Evolutionary conservation across 2,329 filamentous ascomycete species (phyloP).

Genomic region (Septoria linicola): DNA sequence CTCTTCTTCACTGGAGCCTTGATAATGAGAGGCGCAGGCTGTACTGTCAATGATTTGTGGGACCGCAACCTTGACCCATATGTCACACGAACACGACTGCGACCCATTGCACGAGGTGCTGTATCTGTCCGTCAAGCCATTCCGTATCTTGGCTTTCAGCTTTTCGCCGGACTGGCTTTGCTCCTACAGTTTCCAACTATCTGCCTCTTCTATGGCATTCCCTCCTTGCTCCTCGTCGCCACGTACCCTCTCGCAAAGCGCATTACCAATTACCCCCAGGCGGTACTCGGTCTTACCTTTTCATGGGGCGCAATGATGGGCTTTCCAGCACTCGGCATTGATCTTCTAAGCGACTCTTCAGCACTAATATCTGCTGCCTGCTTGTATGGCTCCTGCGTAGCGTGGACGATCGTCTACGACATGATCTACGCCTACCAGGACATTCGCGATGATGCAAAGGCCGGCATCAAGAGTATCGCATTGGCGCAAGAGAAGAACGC

Average conservation of each 20-base stretch:
- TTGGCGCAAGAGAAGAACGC: slow-evolving; percentile 75
- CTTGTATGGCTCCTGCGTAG: slow-evolving; percentile 74
- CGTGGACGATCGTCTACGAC: slow-evolving; percentile 86
- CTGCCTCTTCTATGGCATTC: slow-evolving; percentile 75
- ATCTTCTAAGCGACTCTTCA: slow-evolving; percentile 63
- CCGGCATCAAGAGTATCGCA: slow-evolving; percentile 85
- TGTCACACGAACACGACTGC: slow-evolving; percentile 70
- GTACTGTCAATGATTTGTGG: slow-evolving; percentile 88
- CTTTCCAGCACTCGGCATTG: slow-evolving; percentile 77
- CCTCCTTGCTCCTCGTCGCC: slow-evolving; percentile 70
- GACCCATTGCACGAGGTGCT: slow-evolving; percentile 78
- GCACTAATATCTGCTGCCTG: slow-evolving; percentile 66
- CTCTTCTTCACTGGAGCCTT: slow-evolving; percentile 76
- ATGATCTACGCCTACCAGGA: slow-evolving; percentile 96
- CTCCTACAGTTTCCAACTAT: slow-evolving; percentile 71
- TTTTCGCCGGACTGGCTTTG: slow-evolving; percentile 69
- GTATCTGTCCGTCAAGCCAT: slow-evolving; percentile 70
- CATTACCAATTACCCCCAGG: slow-evolving; percentile 83
- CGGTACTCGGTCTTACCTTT: slow-evolving; percentile 79
- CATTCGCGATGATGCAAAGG: slow-evolving; percentile 79
- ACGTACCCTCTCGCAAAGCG: slow-evolving; percentile 81
- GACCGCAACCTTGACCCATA: slow-evolving; percentile 82
- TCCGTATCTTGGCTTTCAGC: slow-evolving; percentile 71
- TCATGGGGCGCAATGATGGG: slow-evolving; percentile 89
- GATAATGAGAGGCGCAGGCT: slow-evolving; percentile 84